phyloP scores from a whole-genome alignment of 768 basidiomycete genomes.

The Tulasnella sp. region DNA sequence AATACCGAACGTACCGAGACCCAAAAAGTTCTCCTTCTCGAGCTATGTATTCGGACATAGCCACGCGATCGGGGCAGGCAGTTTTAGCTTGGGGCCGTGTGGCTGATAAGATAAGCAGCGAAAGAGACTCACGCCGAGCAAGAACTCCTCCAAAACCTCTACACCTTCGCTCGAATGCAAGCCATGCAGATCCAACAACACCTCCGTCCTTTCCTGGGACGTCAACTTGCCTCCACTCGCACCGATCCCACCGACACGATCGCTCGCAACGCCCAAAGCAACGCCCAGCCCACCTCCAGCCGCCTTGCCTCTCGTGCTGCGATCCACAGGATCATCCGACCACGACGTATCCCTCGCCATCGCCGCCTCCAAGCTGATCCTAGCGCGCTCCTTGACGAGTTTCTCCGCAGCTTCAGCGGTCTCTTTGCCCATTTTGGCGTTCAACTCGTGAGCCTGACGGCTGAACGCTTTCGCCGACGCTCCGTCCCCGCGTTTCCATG shows the following conservation, averaged over 20 bases:
- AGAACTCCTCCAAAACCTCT: constrained; percentile 80
- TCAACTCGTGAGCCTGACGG: constrained; percentile 86
- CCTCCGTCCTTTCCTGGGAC: constrained; percentile 84
- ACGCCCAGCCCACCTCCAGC: constrained; percentile 80
- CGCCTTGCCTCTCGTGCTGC: constrained; percentile 56
- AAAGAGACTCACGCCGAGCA: constrained; percentile 65
- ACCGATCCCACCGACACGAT: constrained; percentile 38
- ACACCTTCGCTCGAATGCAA: constrained; percentile 89
- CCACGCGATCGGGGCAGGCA: background rate
- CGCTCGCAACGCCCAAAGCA: constrained; percentile 70
- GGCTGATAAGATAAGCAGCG: background rate
- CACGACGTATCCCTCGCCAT: constrained; percentile 55
- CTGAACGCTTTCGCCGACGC: constrained; percentile 92
- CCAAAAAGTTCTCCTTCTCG: constrained; percentile 79
- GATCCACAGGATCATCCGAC: constrained; percentile 77
- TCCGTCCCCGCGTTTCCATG: constrained; percentile 91
- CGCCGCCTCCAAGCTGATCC: constrained; percentile 65
- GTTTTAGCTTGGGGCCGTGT: constrained; percentile 9
- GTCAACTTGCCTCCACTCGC: constrained; percentile 35
- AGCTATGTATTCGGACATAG: constrained; percentile 35
- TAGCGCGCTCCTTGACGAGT: constrained; percentile 73
- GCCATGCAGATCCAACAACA: constrained; percentile 81
- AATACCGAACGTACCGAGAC: constrained; percentile 45
- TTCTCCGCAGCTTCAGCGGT: constrained; percentile 75
- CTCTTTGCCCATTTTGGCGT: constrained; percentile 80